Base-by-base conservation (phyloP, 2,329 filamentous ascomycete genomes). In the Colletotrichum viniferum region DNA sequence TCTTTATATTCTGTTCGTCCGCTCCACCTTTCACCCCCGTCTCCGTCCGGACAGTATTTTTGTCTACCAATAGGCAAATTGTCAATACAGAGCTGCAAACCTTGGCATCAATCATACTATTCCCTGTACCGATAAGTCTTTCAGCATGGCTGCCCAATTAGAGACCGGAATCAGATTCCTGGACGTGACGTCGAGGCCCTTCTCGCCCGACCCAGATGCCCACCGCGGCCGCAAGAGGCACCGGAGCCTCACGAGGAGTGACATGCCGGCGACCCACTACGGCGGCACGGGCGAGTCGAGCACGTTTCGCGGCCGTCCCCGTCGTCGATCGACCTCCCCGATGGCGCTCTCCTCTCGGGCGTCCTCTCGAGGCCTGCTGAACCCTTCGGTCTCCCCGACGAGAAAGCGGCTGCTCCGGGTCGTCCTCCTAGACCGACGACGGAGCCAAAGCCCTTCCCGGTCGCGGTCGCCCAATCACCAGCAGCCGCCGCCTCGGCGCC, bases 401-500 rank as follows among this genome's bases (percentile, higher is more conserved):
- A 84, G 84, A 72, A 84, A 85, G 43, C 83, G 85, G 36, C 79
- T 88, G 21, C 82, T 87, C 18, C 83, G 85, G 71, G 84, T 85
- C 55, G 81, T 85, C 14, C 82, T 87, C 16, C 81, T 85, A 7
- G 83, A 84, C 34, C 82, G 82, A 38, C 84, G 86, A 55, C 85
- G 87, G 24, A 86, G 86, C 77, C 87, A 88, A 76, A 86, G 85
- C 73, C 85, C 85, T 13, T 87, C 85, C 14, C 81, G 85, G 24
- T 83, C 83, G 21, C 77, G 82, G 3, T 85, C 85, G 7, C 83
- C 84, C 4, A 78, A 82, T 30, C 82, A 81, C n/a, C 80, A 82
- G 77, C 79, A 80, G 32, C 77, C 78, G 18, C 78, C 80, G 21
- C 72, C 78, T 56, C 81, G 83, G 26, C 83, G 84, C 62, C 82